These are phyloP conservation scores for Hypomontagnella monticulosa DNA, from an alignment of 495 filamentous ascomycete genomes.

Conservation along the genomic window DNA sequence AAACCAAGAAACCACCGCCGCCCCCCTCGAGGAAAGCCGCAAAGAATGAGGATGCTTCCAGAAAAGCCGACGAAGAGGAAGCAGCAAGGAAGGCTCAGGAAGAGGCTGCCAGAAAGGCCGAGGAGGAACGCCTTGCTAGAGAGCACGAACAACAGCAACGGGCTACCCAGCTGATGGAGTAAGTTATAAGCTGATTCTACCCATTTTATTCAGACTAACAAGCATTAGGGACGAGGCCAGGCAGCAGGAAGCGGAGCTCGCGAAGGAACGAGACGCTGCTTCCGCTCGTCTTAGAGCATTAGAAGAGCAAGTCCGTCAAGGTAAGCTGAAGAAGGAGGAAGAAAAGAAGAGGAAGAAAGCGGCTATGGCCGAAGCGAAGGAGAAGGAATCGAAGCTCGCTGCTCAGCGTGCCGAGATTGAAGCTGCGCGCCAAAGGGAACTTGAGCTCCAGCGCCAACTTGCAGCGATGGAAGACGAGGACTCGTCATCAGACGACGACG, in stretches of 20 bases:
- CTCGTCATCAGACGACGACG: constrained; percentile 87
- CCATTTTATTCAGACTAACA: constrained; percentile 47
- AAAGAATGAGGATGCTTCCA: constrained; percentile 67
- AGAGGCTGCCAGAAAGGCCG: constrained; percentile 61
- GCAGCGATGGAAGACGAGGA: constrained; percentile 79
- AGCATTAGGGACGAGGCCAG: constrained; percentile 74
- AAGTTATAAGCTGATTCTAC: constrained; percentile 54
- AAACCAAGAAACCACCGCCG: constrained; percentile 83
- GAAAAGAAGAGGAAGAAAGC: constrained; percentile 92
- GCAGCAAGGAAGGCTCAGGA: constrained; percentile 55
- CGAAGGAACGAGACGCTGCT: constrained; percentile 79
- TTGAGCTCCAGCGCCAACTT: constrained; percentile 86
- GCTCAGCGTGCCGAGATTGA: constrained; percentile 93
- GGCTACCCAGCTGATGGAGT: constrained; percentile 83
- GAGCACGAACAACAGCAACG: constrained; percentile 83
- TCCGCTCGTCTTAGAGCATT: constrained; percentile 85
- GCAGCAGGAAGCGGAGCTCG: constrained; percentile 80
- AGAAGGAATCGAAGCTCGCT: constrained; percentile 86
- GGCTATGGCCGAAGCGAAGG: constrained; percentile 82
- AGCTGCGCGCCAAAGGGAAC: constrained; percentile 85
- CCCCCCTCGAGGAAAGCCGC: constrained; percentile 81
- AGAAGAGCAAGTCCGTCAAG: constrained; percentile 91
- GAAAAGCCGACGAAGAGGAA: constrained; percentile 65
- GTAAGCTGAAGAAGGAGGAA: constrained; percentile 96
- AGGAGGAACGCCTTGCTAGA: constrained; percentile 65